These are phyloP conservation scores for Onygenales sp. DNA, from an alignment of 2,329 filamentous ascomycete genomes.

Conservation along the genomic window DNA sequence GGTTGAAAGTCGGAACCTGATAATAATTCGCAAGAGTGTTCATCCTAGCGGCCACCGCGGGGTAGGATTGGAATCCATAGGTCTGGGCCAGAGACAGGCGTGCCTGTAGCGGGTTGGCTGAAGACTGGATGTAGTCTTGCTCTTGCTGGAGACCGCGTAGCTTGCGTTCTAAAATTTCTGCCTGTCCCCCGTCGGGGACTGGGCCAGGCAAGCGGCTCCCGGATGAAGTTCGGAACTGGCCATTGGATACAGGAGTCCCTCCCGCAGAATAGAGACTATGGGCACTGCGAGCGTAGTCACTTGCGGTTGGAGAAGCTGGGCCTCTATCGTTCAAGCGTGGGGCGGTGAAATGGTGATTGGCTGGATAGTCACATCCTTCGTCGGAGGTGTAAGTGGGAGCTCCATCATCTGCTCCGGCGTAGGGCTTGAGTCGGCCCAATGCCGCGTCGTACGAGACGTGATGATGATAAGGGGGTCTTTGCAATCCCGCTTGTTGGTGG, in stretches of 20 bases:
- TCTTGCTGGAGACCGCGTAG: constrained; percentile 39
- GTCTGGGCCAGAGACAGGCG: constrained; percentile 19
- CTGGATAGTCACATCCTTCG: constrained; percentile 20
- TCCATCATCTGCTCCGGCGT: constrained; percentile 18
- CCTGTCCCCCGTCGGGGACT: constrained; percentile 30
- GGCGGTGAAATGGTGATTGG: constrained; percentile 27
- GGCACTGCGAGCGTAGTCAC: constrained; percentile 38
- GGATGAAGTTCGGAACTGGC: constrained; percentile 35
- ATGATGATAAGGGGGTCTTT: constrained; percentile 21
- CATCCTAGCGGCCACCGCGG: constrained; percentile 16
- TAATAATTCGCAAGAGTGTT: constrained; percentile 30
- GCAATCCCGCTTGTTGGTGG: constrained; percentile 20
- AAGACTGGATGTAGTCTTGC: constrained; percentile 23
- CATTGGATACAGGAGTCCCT: constrained; percentile 29
- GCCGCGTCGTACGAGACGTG: constrained; percentile 38
- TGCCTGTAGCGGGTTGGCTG: constrained; percentile 19
- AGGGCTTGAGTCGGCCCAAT: constrained; percentile 35
- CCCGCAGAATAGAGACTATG: constrained; percentile 37
- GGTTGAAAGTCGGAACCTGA: constrained; percentile 21
- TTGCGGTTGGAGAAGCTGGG: constrained; percentile 34
- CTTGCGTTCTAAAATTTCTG: constrained; percentile 39
- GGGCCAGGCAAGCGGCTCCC: constrained; percentile 29
- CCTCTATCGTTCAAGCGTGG: constrained; percentile 36
- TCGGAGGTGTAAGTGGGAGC: constrained; percentile 14
- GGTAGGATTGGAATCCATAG: constrained; percentile 24